Conservation (phyloP, 345 rosid genomes). For the Raphanus raphanistrum region DNA sequence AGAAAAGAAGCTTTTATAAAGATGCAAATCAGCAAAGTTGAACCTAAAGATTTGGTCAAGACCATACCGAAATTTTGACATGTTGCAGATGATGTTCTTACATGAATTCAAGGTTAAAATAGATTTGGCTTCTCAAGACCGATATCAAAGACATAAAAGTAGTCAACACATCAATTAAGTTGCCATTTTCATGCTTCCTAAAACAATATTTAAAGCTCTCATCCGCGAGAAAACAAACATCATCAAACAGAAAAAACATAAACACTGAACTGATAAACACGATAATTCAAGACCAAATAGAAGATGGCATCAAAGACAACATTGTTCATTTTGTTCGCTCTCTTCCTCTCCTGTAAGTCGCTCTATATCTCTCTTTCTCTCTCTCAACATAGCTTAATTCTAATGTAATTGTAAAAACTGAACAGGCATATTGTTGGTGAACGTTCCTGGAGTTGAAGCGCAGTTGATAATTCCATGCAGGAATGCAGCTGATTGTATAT, state of each 20-base stretch:
- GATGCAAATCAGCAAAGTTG: neutral
- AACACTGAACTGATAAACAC: neutral
- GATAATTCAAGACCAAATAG: neutral
- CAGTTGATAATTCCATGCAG: conserved; percentile 28
- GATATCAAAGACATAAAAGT: neutral
- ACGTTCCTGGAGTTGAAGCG: conserved; percentile 24
- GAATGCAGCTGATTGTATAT: conserved; percentile 18
- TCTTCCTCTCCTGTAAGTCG: conserved; percentile 22
- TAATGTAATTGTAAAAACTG: neutral
- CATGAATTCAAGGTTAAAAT: neutral
- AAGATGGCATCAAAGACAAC: conserved; percentile 22
- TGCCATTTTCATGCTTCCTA: neutral
- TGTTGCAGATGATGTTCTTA: neutral
- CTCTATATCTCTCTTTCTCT: neutral
- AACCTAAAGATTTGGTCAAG: neutral
- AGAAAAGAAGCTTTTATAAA: neutral
- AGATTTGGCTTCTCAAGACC: neutral
- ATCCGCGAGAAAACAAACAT: neutral
- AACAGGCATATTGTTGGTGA: conserved; percentile 12
- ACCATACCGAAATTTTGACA: neutral
- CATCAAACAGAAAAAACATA: neutral
- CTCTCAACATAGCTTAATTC: neutral
- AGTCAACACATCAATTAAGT: neutral
- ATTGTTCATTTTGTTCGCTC: conserved; percentile 4
- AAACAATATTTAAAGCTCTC: neutral